phyloP scores from a whole-genome alignment of 2,329 filamentous ascomycete species.

The Cylindrodendrum hubeiense region DNA sequence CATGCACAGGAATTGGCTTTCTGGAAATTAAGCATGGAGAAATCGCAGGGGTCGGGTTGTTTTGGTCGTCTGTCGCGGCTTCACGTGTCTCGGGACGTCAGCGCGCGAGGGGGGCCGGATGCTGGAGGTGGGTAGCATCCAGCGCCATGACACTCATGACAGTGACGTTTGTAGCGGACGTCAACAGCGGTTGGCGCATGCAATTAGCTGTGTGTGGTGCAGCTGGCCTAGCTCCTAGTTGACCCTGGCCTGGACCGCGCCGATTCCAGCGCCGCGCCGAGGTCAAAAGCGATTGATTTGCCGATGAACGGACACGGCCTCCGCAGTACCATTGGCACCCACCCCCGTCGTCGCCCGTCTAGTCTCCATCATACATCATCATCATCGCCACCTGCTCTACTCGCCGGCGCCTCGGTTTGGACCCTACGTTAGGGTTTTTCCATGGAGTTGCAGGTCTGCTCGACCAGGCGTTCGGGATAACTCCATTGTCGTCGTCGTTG shows the following conservation, averaged over 20 bases:
- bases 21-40: conserved; percentile 18
- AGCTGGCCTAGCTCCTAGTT: neutral
- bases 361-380: conserved; percentile 17
- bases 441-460: conserved; percentile 39
- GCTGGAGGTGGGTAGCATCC: neutral
- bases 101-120: neutral
- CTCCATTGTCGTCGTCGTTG: conserved; percentile 6
- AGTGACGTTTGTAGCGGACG: neutral
- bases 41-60: conserved; percentile 3
- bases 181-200: neutral
- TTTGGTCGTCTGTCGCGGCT: conserved; percentile 4
- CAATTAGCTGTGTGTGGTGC: neutral
- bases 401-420: neutral
- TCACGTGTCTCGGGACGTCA: conserved; percentile 22
- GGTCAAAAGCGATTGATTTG: conserved; percentile 25
- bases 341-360: conserved; percentile 16
- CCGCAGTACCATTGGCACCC: conserved; percentile 16
- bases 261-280: conserved; percentile 27
- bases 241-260: conserved; percentile 12
- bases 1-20: conserved; percentile 6
- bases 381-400: conserved; percentile 8
- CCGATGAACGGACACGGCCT: conserved; percentile 29
- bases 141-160: neutral
- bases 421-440: conserved; percentile 6
- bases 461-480: conserved; percentile 26